Evolutionary conservation across 2,329 filamentous ascomycete species (phyloP).

Genomic region (Xylogone sp.): DNA sequence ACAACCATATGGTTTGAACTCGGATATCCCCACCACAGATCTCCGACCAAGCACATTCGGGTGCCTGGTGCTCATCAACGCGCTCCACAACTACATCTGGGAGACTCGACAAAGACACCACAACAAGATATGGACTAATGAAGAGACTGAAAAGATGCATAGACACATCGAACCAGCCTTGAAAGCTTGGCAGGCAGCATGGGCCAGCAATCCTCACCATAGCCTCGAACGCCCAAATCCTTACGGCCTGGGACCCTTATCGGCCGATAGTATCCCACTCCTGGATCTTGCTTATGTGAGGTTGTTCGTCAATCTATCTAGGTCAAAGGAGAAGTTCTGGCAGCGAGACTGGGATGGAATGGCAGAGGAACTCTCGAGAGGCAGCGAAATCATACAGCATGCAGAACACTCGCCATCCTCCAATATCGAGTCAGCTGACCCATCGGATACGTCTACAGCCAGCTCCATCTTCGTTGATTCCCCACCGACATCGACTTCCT

Average conservation of each 20-base stretch:
- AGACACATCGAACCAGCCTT: slow-evolving; percentile 90
- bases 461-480: slow-evolving; percentile 46
- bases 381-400: slow-evolving; percentile 71
- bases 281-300: slow-evolving; percentile 90
- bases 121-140: slow-evolving; percentile 82
- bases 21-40: slow-evolving; percentile 55
- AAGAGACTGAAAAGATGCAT: slow-evolving; percentile 95
- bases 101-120: slow-evolving; percentile 89
- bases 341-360: slow-evolving; percentile 89
- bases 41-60: slow-evolving; percentile 86
- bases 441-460: slow-evolving; percentile 42
- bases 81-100: slow-evolving; percentile 97
- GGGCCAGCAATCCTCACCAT: slow-evolving; percentile 82
- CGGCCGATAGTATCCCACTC: slow-evolving; percentile 85
- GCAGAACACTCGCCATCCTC: slow-evolving; percentile 55
- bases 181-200: slow-evolving; percentile 90
- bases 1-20: slow-evolving; percentile 38
- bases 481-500: slow-evolving; percentile 47
- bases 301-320: slow-evolving; percentile 87
- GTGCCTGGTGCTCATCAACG: slow-evolving; percentile 87
- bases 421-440: slow-evolving; percentile 34
- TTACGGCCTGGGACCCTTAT: slow-evolving; percentile 75
- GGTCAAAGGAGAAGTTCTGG: slow-evolving; percentile 92
- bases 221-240: slow-evolving; percentile 82
- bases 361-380: slow-evolving; percentile 78